These are phyloP conservation scores for Inga laurina DNA, from an alignment of 306 rosid genomes.

Conservation along the genomic window DNA sequence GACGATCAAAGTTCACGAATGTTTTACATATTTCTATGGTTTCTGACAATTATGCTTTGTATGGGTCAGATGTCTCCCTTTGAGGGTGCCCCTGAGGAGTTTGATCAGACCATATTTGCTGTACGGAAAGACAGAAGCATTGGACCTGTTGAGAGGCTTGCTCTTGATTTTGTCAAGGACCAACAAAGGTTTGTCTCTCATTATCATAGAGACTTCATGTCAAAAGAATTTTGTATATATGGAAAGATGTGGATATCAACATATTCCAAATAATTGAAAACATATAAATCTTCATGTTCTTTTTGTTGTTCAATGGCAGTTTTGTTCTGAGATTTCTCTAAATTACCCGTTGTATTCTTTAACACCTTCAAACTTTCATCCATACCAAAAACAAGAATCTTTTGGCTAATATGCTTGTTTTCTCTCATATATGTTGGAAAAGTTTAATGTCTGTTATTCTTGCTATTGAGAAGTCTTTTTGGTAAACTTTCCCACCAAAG, in stretches of 20 bases:
- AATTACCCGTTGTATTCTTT: not conserved
- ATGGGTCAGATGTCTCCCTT: slow-evolving; percentile 69
- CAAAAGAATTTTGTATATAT: slow-evolving; percentile 12
- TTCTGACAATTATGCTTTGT: slow-evolving; percentile 30
- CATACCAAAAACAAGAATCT: not conserved
- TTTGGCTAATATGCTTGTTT: not conserved
- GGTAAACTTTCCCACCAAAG: not conserved
- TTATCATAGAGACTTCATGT: slow-evolving; percentile 9
- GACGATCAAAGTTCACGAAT: not conserved
- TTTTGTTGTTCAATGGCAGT: not conserved
- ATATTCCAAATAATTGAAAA: not conserved
- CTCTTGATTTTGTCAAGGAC: slow-evolving; percentile 68
- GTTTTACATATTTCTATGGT: slow-evolving; percentile 26
- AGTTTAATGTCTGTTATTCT: not conserved
- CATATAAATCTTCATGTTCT: not conserved
- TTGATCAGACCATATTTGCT: slow-evolving; percentile 86
- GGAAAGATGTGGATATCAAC: slow-evolving; percentile 1
- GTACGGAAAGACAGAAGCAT: slow-evolving; percentile 52
- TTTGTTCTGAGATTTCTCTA: slow-evolving; percentile 11
- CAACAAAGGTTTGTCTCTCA: slow-evolving; percentile 68
- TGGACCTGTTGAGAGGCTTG: slow-evolving; percentile 68
- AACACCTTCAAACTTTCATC: not conserved
- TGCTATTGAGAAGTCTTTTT: not conserved
- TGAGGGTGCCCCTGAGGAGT: slow-evolving; percentile 90
- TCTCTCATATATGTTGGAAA: not conserved